phyloP scores from a whole-genome alignment of 805 yeast species.

The Cyberlindnera subsufficiens region DNA sequence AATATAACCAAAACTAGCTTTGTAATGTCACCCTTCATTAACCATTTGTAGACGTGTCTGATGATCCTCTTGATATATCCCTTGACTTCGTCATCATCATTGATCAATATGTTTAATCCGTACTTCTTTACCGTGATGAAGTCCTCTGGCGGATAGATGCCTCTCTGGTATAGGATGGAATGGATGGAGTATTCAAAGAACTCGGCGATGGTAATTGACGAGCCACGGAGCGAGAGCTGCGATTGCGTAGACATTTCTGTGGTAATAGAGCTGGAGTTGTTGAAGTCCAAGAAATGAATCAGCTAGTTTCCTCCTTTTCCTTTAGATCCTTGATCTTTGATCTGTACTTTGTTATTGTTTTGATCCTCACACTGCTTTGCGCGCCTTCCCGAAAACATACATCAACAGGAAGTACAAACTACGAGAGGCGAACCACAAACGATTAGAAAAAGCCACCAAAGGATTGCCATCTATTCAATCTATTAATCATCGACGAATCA shows the following conservation, averaged over 20 bases:
- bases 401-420: no score
- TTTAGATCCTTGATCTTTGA: no score
- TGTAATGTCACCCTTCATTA: slow-evolving; percentile 60
- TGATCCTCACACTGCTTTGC: no score
- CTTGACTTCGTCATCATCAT: slow-evolving; percentile 71
- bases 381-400: no score
- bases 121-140: slow-evolving; percentile 74
- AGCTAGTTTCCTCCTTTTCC: no score
- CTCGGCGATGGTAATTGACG: slow-evolving; percentile 73
- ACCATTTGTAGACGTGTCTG: slow-evolving; percentile 69
- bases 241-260: slow-evolving; percentile 24
- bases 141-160: slow-evolving; percentile 84
- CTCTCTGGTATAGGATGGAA: slow-evolving; percentile 80
- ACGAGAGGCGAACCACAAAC: no score
- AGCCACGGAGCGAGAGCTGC: slow-evolving; percentile 55
- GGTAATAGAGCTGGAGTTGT: background rate
- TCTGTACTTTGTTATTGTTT: no score
- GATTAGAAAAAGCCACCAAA: no score
- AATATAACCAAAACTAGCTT: slow-evolving; percentile 70
- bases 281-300: no score
- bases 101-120: slow-evolving; percentile 67
- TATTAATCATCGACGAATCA: no score
- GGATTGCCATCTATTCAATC: no score
- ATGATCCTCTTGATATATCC: slow-evolving; percentile 62
- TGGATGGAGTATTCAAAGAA: slow-evolving; percentile 79